Conservation (phyloP, 2,329 filamentous ascomycete species). For the Cladorrhinum sp. region DNA sequence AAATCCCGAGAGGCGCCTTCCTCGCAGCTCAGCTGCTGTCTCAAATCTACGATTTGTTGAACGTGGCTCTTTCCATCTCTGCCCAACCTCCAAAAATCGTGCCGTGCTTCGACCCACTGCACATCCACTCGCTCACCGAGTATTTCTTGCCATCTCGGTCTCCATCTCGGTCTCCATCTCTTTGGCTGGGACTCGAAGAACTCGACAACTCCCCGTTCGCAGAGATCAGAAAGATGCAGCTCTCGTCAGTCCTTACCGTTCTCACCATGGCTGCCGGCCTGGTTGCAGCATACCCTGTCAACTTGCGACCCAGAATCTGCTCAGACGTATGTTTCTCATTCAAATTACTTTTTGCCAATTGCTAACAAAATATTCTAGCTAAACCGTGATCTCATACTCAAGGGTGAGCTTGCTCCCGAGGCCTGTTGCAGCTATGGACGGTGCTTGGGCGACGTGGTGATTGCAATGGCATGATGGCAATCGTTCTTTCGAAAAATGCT, state of each 20-base stretch:
- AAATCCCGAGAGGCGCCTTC: neutral
- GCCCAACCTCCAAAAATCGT: neutral
- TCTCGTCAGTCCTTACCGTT: constrained; percentile 11
- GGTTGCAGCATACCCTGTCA: constrained; percentile 34
- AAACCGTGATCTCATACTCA: constrained; percentile 45
- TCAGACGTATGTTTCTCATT: constrained; percentile 33
- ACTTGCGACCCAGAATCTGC: constrained; percentile 27
- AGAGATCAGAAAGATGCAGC: constrained; percentile 1
- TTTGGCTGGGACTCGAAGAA: neutral
- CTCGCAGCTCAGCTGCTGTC: neutral
- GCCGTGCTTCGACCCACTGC: neutral
- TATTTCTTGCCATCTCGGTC: neutral
- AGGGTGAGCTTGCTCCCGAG: constrained; percentile 45
- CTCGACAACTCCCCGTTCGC: constrained; percentile 21
- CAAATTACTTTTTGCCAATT: neutral
- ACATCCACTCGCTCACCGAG: neutral
- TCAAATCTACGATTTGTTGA: neutral
- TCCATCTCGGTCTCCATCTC: neutral
- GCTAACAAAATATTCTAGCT: constrained; percentile 26
- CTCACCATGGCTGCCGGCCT: constrained; percentile 29
- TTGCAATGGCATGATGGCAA: constrained; percentile 36
- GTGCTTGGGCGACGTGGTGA: constrained; percentile 49
- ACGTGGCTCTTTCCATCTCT: neutral
- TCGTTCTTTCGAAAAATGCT: neutral
- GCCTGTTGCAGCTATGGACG: constrained; percentile 53